Evolutionary conservation across 2,329 filamentous ascomycete genomes (phyloP).

Genomic region (Penicillium griseofulvum): DNA sequence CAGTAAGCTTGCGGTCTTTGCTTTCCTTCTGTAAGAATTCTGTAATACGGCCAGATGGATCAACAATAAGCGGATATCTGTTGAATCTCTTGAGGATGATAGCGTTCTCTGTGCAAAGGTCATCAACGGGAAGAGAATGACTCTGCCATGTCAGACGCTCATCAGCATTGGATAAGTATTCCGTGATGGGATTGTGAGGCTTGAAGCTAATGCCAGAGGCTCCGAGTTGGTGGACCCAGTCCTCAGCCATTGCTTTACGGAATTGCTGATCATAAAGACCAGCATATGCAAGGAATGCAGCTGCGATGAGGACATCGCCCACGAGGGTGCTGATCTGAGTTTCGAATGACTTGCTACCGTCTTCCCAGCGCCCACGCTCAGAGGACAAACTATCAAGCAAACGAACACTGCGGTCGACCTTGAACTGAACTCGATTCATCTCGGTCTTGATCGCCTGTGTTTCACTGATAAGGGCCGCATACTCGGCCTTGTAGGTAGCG

Average conservation of each 20-base stretch:
- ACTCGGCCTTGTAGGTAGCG: slow-evolving; percentile 91
- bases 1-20: slow-evolving; percentile 87
- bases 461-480: slow-evolving; percentile 92
- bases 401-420: slow-evolving; percentile 93
- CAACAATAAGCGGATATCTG: slow-evolving; percentile 95
- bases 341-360: slow-evolving; percentile 96
- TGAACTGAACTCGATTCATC: slow-evolving; percentile 95
- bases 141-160: slow-evolving; percentile 94
- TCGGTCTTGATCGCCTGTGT: slow-evolving; percentile 96
- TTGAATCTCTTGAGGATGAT: slow-evolving; percentile 98
- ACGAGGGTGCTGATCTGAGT: slow-evolving; percentile 96
- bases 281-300: slow-evolving; percentile 93
- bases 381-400: slow-evolving; percentile 93
- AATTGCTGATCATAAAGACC: slow-evolving; percentile 98
- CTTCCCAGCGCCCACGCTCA: slow-evolving; percentile 90
- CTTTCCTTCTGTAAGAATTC: slow-evolving; percentile 95
- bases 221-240: slow-evolving; percentile 91
- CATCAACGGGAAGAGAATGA: slow-evolving; percentile 88
- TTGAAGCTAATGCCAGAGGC: slow-evolving; percentile 94
- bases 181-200: slow-evolving; percentile 87
- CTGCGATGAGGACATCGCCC: slow-evolving; percentile 92
- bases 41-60: slow-evolving; percentile 89
- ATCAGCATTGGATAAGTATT: slow-evolving; percentile 94
- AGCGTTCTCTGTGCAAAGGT: slow-evolving; percentile 97
- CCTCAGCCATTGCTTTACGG: slow-evolving; percentile 94